These are phyloP conservation scores for Alternaria hordeiaustralica DNA, from an alignment of 2,329 filamentous ascomycete species.

Conservation along the genomic window DNA sequence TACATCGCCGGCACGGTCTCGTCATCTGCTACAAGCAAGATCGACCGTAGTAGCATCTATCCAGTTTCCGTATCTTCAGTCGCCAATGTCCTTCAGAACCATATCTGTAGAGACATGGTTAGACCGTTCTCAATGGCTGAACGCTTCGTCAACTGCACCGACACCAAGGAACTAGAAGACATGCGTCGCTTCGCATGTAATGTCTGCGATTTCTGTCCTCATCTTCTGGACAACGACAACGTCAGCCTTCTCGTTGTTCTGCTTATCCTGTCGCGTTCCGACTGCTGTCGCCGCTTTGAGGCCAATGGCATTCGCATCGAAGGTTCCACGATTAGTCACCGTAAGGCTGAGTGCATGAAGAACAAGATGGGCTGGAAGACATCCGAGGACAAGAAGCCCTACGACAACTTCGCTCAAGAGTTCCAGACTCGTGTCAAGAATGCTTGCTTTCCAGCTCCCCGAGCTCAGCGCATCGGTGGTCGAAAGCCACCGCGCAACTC, in stretches of 20 bases:
- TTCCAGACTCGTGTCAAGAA: conserved; percentile 47
- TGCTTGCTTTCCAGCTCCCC: conserved; percentile 38
- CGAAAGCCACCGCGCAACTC: conserved; percentile 28
- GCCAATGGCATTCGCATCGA: conserved; percentile 49
- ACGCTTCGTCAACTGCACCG: conserved; percentile 41
- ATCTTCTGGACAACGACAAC: conserved; percentile 49
- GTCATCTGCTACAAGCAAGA: conserved; percentile 43
- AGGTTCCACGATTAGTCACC: conserved; percentile 47
- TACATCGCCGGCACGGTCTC: conserved; percentile 48
- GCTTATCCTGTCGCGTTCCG: conserved; percentile 44
- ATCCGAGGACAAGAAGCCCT: conserved; percentile 42
- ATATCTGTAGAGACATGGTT: conserved; percentile 46
- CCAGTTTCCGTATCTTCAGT: conserved; percentile 45
- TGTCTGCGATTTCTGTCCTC: conserved; percentile 47
- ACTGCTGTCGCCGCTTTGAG: conserved; percentile 45
- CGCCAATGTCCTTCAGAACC: conserved; percentile 40
- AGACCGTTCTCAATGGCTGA: conserved; percentile 44
- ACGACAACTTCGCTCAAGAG: conserved; percentile 43
- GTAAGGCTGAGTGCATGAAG: conserved; percentile 49
- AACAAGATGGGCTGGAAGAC: conserved; percentile 45
- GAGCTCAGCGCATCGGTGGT: conserved; percentile 27
- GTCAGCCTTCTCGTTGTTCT: conserved; percentile 45
- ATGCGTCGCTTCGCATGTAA: conserved; percentile 45
- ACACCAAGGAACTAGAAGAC: conserved; percentile 39
- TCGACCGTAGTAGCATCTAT: conserved; percentile 44